Base-by-base conservation (phyloP, 2,329 filamentous ascomycete genomes). In the Blumeria graminis region DNA sequence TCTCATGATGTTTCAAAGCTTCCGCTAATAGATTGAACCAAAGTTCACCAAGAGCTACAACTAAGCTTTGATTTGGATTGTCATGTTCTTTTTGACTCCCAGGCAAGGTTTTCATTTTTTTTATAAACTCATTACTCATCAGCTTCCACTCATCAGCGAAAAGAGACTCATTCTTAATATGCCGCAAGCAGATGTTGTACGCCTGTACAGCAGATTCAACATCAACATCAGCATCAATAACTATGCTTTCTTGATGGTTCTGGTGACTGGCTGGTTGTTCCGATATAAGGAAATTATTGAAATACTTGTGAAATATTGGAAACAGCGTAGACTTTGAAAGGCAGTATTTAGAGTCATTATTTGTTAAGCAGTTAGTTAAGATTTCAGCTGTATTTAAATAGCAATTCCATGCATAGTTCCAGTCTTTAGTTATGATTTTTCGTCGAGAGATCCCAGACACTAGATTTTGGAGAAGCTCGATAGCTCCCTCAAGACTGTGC, bases 21-120 rank as follows among this genome's bases (percentile, higher is more conserved):
- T 62, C 61, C 1, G 61, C 60, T n/a, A 64, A 34, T 3, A 67
- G 56, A 35, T 75, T 69, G 58, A 84, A 82, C 70, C 86, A 86
- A 0, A 84, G 80, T 50, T 74, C 71, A 0, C 81, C 81, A 62
- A 84, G 76, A 6, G 80, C 73, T 9, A 78, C 76, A 32, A 94
- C 43, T 13, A 72, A 71, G 55, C 78, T 74, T 65, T 94, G 87
- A 0, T 86, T 93, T 45, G 74, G 73, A 32, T 77, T 74, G 61
- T 85, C 85, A 16, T 87, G 84, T 59, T 82, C 82, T 0, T 87
- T 88, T 57, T 90, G 80, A 64, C 90, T 87, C 0, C 89, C 87
- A 5, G 86, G 74, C 0, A 87, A 93, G 6, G 78, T 77, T 56
- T 80, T 81, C 57, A 94, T 80, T 39, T 76, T 74, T 35, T 78